Evolutionary conservation across 768 basidiomycete species (phyloP), one percentile per base, ranked within the genome.

Genomic region (Trametes elegans): DNA sequence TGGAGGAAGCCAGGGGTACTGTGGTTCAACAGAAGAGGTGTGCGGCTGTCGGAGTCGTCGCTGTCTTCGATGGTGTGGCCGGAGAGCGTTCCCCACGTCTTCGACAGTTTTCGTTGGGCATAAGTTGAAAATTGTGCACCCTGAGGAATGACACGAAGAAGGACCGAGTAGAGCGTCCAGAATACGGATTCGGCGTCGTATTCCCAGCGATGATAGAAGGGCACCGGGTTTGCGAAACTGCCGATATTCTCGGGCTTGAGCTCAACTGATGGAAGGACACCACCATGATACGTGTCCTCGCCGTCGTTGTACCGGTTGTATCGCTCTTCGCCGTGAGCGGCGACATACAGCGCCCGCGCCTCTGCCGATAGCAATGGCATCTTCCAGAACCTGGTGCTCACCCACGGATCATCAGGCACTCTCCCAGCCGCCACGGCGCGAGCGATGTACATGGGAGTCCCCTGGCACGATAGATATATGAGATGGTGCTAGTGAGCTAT

Each of bases 131-230:
- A n/a, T n/a, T n/a, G n/a, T n/a, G n/a, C 39, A 19, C 39, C 39
- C 21, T 40, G 18, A 2, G 49, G 40, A 21, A 19, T 11, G 24
- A 42, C 40, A 8, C 28, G 31, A 14, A 51, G 28, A 16, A 42
- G 16, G 8, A 23, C 31, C 2, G 29, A 19, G 29, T 42, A 29
- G 40, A 43, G 16, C 4, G 19, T 34, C 49, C 49, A 51, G 29
- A 21, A 51, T 2, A 51, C 19, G 4, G 49, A 43, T 21, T 51
- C 49, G 10, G 40, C 49, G 40, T 51, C 49, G 19, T 43, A 32
- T 19, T 42, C 39, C 13, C n/a, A 21, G 13, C 38, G 38, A n/a
- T 51, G 49, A 21, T 23, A 16, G 21, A 51, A 51, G 11, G 47
- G 21, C n/a, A n/a, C n/a, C n/a, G n/a, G n/a, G n/a, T n/a, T n/a